Base-by-base conservation (phyloP, 78 protist genomes). In the Acrasis kona region DNA sequence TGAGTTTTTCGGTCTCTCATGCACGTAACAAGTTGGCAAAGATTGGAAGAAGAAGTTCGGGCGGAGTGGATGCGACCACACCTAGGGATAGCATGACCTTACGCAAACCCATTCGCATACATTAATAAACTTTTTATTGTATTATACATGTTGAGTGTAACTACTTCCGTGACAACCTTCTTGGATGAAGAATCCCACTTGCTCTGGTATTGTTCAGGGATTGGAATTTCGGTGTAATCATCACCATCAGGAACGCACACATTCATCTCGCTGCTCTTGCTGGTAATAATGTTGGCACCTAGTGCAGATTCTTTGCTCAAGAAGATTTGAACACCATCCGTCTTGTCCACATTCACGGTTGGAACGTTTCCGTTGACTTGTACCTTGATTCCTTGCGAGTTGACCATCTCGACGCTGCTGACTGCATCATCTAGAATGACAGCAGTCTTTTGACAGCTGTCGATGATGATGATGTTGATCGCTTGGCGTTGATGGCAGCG, bases 231-330 rank as follows among this genome's bases (percentile, higher is more conserved):
- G 19, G 19, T 19, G 19, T 30, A 67, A 19, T 67, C 71, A 67
- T 19, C 71, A 19, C 19, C 71, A 19, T 19, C 10, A 2, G 84
- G 84, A 5, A 87, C 70, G 74, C 70, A 40, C 68, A 93, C 79
- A 70, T 93, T 93, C 87, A 93, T 72, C 79, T 89, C 91, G 9
- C 90, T 84, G 9, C 87, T 79, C 79, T 93, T 93, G 73, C 95
- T 84, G 38, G 92, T 28, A 41, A 88, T 57, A 34, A 93, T 78
- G 65, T 90, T 90, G 31, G 84, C 66, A 42, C 58, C 87, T 10
- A 88, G 69, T 1, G 93, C 30, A 4, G 70, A 78, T 36, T n/a
- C n/a, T n/a, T 38, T 12, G 2, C 70, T 30, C 30, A 93, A 86
- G 77, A 73, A 89, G 61, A 93, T 12, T 77, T 86, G 87, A 50